Percentiles rank a stretch among this genome's conserved stretches.
Conservation (phyloP, 768 basidiomycete species). For the Pholiota molesta region DNA sequence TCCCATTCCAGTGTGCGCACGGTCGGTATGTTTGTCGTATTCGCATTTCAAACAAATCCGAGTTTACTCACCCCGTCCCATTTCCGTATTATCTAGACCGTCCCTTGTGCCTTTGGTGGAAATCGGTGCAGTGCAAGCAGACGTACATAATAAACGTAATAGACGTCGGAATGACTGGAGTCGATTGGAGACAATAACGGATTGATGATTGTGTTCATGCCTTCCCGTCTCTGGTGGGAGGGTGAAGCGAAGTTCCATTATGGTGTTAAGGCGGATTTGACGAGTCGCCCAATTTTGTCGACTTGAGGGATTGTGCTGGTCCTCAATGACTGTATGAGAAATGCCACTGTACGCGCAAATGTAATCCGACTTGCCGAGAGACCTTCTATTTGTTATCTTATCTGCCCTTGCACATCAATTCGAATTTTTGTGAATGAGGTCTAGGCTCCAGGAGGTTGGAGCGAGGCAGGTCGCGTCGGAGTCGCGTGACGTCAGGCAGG, state of each 20-base stretch:
- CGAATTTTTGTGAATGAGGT: neutral
- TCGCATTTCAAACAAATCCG: slow-evolving; percentile 13
- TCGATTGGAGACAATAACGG: slow-evolving; percentile 25
- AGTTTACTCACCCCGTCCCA: slow-evolving; percentile 9
- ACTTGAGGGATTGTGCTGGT: slow-evolving; percentile 20
- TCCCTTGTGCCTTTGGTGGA: slow-evolving; percentile 43
- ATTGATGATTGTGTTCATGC: slow-evolving; percentile 16
- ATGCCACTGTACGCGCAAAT: slow-evolving; percentile 3
- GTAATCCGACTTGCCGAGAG: slow-evolving; percentile 4
- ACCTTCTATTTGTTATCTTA: slow-evolving; percentile 17
- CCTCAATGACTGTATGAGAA: slow-evolving; percentile 15
- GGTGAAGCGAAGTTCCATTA: slow-evolving; percentile 16
- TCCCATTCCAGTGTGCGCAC: slow-evolving; percentile 97
- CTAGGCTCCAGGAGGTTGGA: neutral
- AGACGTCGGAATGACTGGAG: slow-evolving; percentile 29
- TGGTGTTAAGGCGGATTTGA: slow-evolving; percentile 20
- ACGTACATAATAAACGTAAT: slow-evolving; percentile 17
- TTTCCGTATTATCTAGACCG: slow-evolving; percentile 32
- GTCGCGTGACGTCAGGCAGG: slow-evolving; percentile 1
- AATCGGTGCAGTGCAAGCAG: slow-evolving; percentile 21
- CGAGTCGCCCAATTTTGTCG: slow-evolving; percentile 23
- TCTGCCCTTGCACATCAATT: slow-evolving; percentile 2
- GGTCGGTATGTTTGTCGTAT: slow-evolving; percentile 61
- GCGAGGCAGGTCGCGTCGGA: neutral
- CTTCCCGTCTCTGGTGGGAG: slow-evolving; percentile 16